A percentile compares a stretch with the other conserved stretches of the same genome.
phyloP scores from a whole-genome alignment of 768 basidiomycete genomes.

The Pisolithus albus region DNA sequence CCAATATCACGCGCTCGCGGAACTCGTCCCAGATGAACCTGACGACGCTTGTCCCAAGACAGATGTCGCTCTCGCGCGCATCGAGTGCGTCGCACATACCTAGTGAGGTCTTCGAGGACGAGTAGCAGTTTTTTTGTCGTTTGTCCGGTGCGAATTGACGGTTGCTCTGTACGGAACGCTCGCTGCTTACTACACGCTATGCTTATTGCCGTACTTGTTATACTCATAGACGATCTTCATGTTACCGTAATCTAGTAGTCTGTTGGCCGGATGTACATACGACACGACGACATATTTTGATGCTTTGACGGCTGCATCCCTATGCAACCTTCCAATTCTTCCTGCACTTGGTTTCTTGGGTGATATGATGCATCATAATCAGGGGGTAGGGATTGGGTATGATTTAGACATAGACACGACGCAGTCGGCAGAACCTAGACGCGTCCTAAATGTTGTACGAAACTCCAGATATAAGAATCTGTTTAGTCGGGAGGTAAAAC shows the following conservation, averaged over 20 bases:
- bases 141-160: neutral
- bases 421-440: too few species aligned
- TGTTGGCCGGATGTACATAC: neutral
- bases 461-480: too few species aligned
- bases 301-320: too few species aligned
- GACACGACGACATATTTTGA: neutral
- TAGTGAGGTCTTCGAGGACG: neutral
- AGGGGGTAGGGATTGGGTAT: too few species aligned
- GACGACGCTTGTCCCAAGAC: constrained; percentile 45
- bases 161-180: neutral
- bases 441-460: too few species aligned
- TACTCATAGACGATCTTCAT: neutral
- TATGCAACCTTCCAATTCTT: too few species aligned
- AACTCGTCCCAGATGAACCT: constrained; percentile 64
- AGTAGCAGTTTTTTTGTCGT: neutral
- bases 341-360: too few species aligned
- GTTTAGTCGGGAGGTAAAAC: too few species aligned
- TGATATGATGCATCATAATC: too few species aligned
- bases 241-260: neutral
- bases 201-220: neutral
- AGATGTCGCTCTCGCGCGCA: constrained; percentile 31
- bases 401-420: too few species aligned
- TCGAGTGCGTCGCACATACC: constrained; percentile 18
- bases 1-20: constrained; percentile 47
- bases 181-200: neutral